Base-by-base conservation (phyloP, 2,329 filamentous ascomycete genomes). In the Fusarium lyarnte region DNA sequence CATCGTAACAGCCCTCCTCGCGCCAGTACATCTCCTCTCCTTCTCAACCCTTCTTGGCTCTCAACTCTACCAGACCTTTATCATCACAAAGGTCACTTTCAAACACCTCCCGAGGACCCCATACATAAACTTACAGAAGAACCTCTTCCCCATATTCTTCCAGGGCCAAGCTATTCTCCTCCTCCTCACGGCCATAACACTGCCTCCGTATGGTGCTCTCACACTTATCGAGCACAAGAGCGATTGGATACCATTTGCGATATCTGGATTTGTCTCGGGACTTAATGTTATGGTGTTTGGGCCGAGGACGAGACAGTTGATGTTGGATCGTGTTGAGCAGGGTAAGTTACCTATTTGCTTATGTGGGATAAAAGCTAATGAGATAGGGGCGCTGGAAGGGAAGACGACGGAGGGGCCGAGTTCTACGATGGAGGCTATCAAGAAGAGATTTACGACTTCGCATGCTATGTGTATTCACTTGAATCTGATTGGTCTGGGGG, bases 391-490 rank as follows among this genome's bases (percentile, higher is more conserved):
- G 0, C 0, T 47, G 13, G 76, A 76, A 38, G 59, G 63, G 3
- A 74, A 70, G 41, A 43, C 33, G 3, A 10, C 39, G 0, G 63
- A 74, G 11, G 72, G 71, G 3, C 70, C 67, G 2, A 76, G 55
- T n/a, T 38, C 64, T 3, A 68, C 61, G 16, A 75, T 72, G 67
- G 58, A 51, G 1, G 51, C 53, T 19, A 19, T 78, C 7, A 81
- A 79, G 21, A 81, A 70, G 64, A 66, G 64, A 2, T 85, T 84
- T 36, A 78, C 74, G 0, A 76, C 73, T 2, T 78, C 76, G 11
- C 83, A 84, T 60, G 82, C 83, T 25, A 84, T 84, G 81, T 82
- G 80, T 58, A 84, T 84, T 54, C 82, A 85, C 39, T 63, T 84
- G 13, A 85, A 85, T 57, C 65, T 84, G 31, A 68, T 84, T 16